Evolutionary conservation across 2,329 filamentous ascomycete genomes (phyloP), one percentile per base, ranked within the genome.

Genomic region (Thermoascus crustaceus): DNA sequence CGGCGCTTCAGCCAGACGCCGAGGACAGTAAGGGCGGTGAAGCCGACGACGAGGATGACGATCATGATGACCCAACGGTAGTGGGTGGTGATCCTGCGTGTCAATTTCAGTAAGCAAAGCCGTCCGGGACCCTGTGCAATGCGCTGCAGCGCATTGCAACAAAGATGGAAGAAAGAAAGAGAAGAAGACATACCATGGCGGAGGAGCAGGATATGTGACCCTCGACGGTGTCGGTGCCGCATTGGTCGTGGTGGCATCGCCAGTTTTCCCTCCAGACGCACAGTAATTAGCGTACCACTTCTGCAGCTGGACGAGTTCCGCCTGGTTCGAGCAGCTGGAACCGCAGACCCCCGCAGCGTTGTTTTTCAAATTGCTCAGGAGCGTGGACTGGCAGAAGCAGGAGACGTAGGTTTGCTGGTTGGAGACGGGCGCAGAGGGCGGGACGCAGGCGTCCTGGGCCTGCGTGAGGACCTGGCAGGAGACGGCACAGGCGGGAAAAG

Each of bases 1-100:
- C 81, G 79, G 38, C 78, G 77, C 46, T 85, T 82, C 63, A 85
- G 76, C 57, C 82, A 74, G 52, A 79, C 76, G 24, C 80, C 81
- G 11, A 75, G 69, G 24, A 81, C 62, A 69, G 80, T 82, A 50
- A 85, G 73, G 38, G 69, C 68, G 9, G 71, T 63, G 42, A 93
- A 82, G 35, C 69, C 80, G 40, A 89, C 66, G 27, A 80, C 71
- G 18, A 93, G 70, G 42, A 89, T 66, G 45, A 86, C 78, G 35
- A 91, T 69, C 72, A 91, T 85, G 43, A 89, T 71, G 30, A 93
- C 75, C 85, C 85, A 94, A 65, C 78, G 72, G 67, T 76, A 85
- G 58, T 89, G 84, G 18, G 67, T 71, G 5, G 72, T 69, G 32
- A 84, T 63, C 82, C 82, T 85, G 42, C 25, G 14, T 19, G 16